Percentiles rank a stretch among this genome's conserved stretches.
Evolutionary conservation across 176 grass and related monocot genomes (phyloP).

Genomic region (Melocanna baccifera): DNA sequence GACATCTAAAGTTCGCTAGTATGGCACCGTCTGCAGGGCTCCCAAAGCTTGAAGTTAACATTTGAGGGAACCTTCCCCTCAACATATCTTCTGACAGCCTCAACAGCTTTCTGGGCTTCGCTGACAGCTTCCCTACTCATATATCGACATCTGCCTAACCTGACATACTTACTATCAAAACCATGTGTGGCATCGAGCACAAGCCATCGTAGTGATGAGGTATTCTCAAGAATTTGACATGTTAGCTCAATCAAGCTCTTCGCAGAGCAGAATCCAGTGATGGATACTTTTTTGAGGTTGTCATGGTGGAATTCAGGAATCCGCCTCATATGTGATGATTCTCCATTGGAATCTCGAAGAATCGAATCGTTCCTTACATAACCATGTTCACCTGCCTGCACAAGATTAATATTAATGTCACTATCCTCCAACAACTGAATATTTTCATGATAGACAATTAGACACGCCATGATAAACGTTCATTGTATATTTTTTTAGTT

Average conservation of each 20-base stretch:
- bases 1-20: not conserved
- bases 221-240: slow-evolving; percentile 1
- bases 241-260: slow-evolving; percentile 25
- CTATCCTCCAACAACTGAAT: not conserved
- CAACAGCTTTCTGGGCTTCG: not conserved
- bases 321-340: not conserved
- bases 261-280: not conserved
- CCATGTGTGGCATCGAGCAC: not conserved
- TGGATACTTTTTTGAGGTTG: slow-evolving; percentile 11
- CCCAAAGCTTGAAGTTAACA: not conserved
- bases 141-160: not conserved
- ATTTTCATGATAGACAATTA: not conserved
- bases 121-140: not conserved
- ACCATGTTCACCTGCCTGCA: not conserved
- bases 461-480: not conserved
- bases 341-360: not conserved
- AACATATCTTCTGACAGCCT: not conserved
- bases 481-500: not conserved
- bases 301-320: not conserved
- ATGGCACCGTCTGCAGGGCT: slow-evolving; percentile 21
- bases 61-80: not conserved
- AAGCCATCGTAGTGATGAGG: not conserved
- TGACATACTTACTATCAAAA: not conserved
- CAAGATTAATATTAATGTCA: not conserved
- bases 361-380: not conserved